phyloP scores from a whole-genome alignment of 106 monocot genomes.

The Dactylorhiza incarnata region DNA sequence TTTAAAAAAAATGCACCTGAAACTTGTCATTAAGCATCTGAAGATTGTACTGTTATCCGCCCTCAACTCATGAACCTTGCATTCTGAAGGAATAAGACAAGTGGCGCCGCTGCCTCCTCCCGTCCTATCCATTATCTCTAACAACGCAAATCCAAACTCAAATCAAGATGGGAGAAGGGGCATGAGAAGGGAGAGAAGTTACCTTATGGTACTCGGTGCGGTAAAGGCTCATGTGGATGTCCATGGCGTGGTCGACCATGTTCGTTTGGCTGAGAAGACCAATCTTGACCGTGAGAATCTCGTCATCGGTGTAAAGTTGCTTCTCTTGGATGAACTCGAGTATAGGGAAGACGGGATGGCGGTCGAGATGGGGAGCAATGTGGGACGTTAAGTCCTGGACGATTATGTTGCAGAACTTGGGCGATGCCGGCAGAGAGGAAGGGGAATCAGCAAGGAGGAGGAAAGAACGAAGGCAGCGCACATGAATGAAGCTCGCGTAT shows the following conservation, averaged over 20 bases:
- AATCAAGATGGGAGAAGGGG: background rate
- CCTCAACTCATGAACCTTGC: constrained; percentile 69
- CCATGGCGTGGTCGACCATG: constrained; percentile 98
- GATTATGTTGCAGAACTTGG: no score
- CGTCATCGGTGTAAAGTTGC: constrained; percentile 62
- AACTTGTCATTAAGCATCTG: constrained; percentile 81
- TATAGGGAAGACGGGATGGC: constrained; percentile 83
- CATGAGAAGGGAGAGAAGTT: background rate
- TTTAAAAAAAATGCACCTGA: constrained; percentile 42
- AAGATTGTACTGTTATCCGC: constrained; percentile 85
- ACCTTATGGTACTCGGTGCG: constrained; percentile 84
- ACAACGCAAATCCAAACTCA: background rate
- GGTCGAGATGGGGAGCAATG: constrained; percentile 76
- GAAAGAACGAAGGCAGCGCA: no score
- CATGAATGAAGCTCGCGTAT: no score
- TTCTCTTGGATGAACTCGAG: constrained; percentile 92
- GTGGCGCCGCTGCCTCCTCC: constrained; percentile 71
- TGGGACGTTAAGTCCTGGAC: constrained; percentile 61
- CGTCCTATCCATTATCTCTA: constrained; percentile 79
- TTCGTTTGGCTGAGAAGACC: constrained; percentile 77
- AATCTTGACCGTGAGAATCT: constrained; percentile 88
- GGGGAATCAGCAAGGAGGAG: no score
- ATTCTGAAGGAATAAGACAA: constrained; percentile 73
- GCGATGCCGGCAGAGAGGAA: no score
- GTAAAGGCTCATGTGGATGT: constrained; percentile 83